Evolutionary conservation across 331 rosid species (phyloP).

Genomic region (Spiraea crenata): DNA sequence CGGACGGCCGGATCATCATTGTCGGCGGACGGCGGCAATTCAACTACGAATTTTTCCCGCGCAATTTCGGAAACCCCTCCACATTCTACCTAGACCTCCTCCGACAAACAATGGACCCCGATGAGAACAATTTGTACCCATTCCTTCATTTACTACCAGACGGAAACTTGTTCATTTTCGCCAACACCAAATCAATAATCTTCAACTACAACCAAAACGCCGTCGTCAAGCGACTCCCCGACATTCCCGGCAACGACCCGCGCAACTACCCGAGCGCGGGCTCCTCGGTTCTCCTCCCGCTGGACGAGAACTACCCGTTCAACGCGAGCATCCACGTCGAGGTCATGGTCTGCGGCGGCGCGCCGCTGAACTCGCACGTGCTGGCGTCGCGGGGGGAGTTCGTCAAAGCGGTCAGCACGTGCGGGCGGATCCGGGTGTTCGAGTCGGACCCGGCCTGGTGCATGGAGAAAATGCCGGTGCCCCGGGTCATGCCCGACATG

Average conservation of each 20-base stretch:
- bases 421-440: slow-evolving; percentile 52
- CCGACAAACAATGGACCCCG: slow-evolving; percentile 39
- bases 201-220: slow-evolving; percentile 46
- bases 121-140: slow-evolving; percentile 70
- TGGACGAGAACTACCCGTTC: slow-evolving; percentile 40
- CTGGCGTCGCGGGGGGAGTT: slow-evolving; percentile 31
- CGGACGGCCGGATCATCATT: slow-evolving; percentile 54
- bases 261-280: slow-evolving; percentile 79
- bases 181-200: slow-evolving; percentile 52
- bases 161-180: slow-evolving; percentile 72
- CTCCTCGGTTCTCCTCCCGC: slow-evolving; percentile 69
- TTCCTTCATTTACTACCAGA: slow-evolving; percentile 68
- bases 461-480: slow-evolving; percentile 66
- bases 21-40: slow-evolving; percentile 69
- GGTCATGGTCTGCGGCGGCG: slow-evolving; percentile 71
- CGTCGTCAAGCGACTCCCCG: slow-evolving; percentile 53
- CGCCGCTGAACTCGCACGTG: slow-evolving; percentile 38
- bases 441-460: slow-evolving; percentile 54
- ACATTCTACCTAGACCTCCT: slow-evolving; percentile 35
- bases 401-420: slow-evolving; percentile 31
- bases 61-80: not conserved
- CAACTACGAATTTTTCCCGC: slow-evolving; percentile 67
- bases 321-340: slow-evolving; percentile 30
- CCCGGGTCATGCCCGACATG: slow-evolving; percentile 76
- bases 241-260: slow-evolving; percentile 54